Percentiles rank a stretch among this genome's conserved stretches.
phyloP scores from a whole-genome alignment of 2,329 filamentous ascomycete species.

The Trichoderma arundinaceum region DNA sequence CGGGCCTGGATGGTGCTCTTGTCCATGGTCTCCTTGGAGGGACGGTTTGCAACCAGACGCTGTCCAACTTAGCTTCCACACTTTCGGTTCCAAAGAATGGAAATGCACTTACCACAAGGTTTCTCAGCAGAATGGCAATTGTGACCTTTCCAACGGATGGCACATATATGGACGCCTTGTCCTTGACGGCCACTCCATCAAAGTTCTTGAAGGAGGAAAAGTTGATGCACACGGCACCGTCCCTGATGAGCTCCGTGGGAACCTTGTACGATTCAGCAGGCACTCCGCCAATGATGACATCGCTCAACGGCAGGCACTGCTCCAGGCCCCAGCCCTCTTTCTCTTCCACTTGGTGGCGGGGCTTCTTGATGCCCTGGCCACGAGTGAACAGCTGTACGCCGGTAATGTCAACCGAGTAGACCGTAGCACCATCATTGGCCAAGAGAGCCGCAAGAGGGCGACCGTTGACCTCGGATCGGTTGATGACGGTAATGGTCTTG shows the following conservation, averaged over 20 bases:
- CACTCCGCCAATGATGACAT: slow-evolving; percentile 94
- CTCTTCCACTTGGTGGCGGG: slow-evolving; percentile 84
- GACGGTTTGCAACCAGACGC: slow-evolving; percentile 60
- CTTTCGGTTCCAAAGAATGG: neutral
- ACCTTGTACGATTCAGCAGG: slow-evolving; percentile 90
- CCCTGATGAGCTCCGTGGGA: slow-evolving; percentile 78
- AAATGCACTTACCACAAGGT: slow-evolving; percentile 73
- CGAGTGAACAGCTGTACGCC: slow-evolving; percentile 92
- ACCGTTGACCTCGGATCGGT: slow-evolving; percentile 94
- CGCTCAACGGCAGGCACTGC: slow-evolving; percentile 83
- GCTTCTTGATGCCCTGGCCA: slow-evolving; percentile 83
- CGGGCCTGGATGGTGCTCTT: slow-evolving; percentile 47
- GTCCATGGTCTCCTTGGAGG: slow-evolving; percentile 47
- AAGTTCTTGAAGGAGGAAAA: slow-evolving; percentile 98
- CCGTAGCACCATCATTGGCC: slow-evolving; percentile 93
- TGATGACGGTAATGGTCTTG: slow-evolving; percentile 94
- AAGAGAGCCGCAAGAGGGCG: slow-evolving; percentile 89
- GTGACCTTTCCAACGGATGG: slow-evolving; percentile 98
- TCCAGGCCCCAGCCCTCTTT: slow-evolving; percentile 80
- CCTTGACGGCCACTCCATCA: slow-evolving; percentile 80
- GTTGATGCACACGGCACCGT: slow-evolving; percentile 98
- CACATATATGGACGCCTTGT: slow-evolving; percentile 95
- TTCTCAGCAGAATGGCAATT: slow-evolving; percentile 87
- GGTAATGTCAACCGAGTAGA: slow-evolving; percentile 92
- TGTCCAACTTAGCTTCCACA: slow-evolving; percentile 41